phyloP scores from a whole-genome alignment of 2,329 filamentous ascomycete genomes.

The Cadophora sp. region DNA sequence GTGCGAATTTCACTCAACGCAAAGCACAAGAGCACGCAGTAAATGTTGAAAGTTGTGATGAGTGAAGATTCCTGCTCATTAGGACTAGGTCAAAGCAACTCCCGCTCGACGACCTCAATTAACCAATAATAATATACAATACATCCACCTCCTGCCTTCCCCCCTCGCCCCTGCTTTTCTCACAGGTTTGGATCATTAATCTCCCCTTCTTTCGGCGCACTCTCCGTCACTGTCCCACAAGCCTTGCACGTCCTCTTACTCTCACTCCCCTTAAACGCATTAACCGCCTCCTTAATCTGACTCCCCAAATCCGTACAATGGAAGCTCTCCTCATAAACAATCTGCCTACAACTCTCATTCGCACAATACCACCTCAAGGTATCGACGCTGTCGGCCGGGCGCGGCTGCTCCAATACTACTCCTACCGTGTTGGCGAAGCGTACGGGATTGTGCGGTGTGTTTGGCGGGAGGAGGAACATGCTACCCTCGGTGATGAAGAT shows the following conservation, averaged over 20 bases:
- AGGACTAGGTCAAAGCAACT: neutral
- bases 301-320: slow-evolving; percentile 89
- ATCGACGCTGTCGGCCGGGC: slow-evolving; percentile 75
- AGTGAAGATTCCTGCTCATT: neutral
- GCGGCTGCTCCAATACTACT: slow-evolving; percentile 85
- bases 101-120: neutral
- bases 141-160: neutral
- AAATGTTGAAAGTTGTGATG: neutral
- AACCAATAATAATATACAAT: neutral
- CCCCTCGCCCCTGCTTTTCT: slow-evolving; percentile 11
- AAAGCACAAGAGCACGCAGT: neutral
- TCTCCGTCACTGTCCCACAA: slow-evolving; percentile 80
- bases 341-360: slow-evolving; percentile 59
- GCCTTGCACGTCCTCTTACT: slow-evolving; percentile 75
- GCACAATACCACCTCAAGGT: slow-evolving; percentile 89
- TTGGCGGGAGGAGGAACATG: slow-evolving; percentile 90
- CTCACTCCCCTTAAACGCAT: slow-evolving; percentile 76
- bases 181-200: slow-evolving; percentile 64
- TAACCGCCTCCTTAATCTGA: slow-evolving; percentile 92
- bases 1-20: neutral
- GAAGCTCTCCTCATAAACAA: slow-evolving; percentile 88
- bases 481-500: slow-evolving; percentile 91
- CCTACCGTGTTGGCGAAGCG: slow-evolving; percentile 94
- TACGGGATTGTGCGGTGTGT: slow-evolving; percentile 96
- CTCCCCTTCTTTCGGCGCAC: slow-evolving; percentile 65